phyloP scores from a whole-genome alignment of 352 stramenopile genomes.

The Pelagophyceae sp. region DNA sequence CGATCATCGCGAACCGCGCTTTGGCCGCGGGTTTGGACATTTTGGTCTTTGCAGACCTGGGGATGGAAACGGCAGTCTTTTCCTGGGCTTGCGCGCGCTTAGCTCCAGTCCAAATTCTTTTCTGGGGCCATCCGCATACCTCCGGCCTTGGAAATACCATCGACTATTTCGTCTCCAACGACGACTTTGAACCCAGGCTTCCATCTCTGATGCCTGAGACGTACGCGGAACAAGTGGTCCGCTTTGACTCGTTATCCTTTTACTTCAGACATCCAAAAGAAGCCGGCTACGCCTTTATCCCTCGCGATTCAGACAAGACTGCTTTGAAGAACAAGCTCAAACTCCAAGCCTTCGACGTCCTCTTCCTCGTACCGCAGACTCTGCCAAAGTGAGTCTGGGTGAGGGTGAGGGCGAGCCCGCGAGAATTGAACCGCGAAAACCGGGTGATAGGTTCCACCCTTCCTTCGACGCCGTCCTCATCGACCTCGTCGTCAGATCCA shows the following conservation, averaged over 20 bases:
- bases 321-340: conserved; percentile 43
- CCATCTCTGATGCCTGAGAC: conserved; percentile 29
- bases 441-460: too few species aligned
- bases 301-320: conserved; percentile 15
- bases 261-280: conserved; percentile 40
- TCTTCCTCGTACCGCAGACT: conserved; percentile 42
- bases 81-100: conserved; percentile 53
- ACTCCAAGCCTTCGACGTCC: conserved; percentile 36
- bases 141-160: conserved; percentile 56
- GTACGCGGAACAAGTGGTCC: conserved; percentile 59
- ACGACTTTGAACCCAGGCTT: conserved; percentile 24
- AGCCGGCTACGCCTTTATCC: not conserved
- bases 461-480: conserved; percentile 18
- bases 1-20: not conserved
- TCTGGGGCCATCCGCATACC: conserved; percentile 72
- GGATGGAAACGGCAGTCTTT: conserved; percentile 58
- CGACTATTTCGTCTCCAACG: conserved; percentile 62
- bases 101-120: conserved; percentile 56
- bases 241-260: conserved; percentile 56
- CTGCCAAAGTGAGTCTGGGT: too few species aligned
- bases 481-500: conserved; percentile 29
- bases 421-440: too few species aligned
- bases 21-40: conserved; percentile 47
- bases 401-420: too few species aligned
- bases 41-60: conserved; percentile 56